A percentile compares a stretch with the other conserved stretches of the same genome.
Conservation (phyloP, 2,329 filamentous ascomycete species). For the Clathrospora elynae region DNA sequence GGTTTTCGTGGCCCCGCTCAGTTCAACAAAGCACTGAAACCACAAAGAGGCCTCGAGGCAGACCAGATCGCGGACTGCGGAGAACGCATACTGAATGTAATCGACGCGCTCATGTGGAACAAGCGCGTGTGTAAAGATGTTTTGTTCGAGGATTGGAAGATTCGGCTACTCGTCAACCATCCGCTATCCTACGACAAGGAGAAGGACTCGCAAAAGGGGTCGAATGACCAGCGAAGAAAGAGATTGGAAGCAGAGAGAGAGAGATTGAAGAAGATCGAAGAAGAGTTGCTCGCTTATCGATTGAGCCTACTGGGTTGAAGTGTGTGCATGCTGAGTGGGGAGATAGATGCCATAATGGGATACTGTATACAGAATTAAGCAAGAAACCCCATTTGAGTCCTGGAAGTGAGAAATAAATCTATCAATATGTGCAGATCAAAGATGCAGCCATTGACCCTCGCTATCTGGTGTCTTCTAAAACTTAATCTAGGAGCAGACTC, state of each 20-base stretch:
- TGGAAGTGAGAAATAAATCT: no score
- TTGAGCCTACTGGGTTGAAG: neutral
- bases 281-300: slow-evolving; percentile 6
- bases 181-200: slow-evolving; percentile 5
- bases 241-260: slow-evolving; percentile 4
- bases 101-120: neutral
- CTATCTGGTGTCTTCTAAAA: no score
- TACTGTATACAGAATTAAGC: neutral
- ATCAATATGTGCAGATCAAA: no score
- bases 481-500: no score
- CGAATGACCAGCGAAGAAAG: slow-evolving; percentile 6
- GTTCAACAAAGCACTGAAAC: slow-evolving; percentile 11
- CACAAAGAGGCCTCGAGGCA: slow-evolving; percentile 1
- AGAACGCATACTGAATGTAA: slow-evolving; percentile 2
- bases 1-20: slow-evolving; percentile 3
- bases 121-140: slow-evolving; percentile 5
- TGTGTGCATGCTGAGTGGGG: neutral
- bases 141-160: slow-evolving; percentile 5
- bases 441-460: no score
- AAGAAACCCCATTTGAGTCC: neutral
- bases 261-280: slow-evolving; percentile 1
- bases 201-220: slow-evolving; percentile 4
- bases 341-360: no score
- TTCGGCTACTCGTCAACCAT: slow-evolving; percentile 3
- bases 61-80: neutral